Percentiles rank a stretch among this genome's conserved stretches.
Evolutionary conservation across 1,284 basidiomycete species (phyloP).

Genomic region (Ustilago loliicola): DNA sequence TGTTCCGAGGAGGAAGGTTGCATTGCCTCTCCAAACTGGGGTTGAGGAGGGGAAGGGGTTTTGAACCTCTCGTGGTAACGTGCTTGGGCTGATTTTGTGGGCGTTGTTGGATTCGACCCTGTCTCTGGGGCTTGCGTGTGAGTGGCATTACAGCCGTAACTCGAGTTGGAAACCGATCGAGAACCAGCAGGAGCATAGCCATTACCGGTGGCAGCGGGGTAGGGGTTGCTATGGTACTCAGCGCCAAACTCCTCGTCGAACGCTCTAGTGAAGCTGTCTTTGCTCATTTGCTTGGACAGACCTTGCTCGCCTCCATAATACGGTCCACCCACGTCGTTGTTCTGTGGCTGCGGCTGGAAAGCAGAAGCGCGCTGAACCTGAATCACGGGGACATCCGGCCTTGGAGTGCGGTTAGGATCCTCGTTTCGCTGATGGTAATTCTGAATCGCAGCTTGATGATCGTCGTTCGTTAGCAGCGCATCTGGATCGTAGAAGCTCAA

Average conservation of each 20-base stretch:
- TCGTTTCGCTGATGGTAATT: constrained; percentile 9
- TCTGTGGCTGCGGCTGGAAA: background rate
- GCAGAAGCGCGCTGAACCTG: constrained; percentile 23
- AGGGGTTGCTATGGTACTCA: constrained; percentile 28
- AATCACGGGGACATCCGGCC: constrained; percentile 33
- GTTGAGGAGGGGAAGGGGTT: constrained; percentile 20
- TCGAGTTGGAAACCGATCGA: constrained; percentile 24
- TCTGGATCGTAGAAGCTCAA: constrained; percentile 58
- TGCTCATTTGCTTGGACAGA: constrained; percentile 35
- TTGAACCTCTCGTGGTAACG: constrained; percentile 50
- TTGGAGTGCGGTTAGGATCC: constrained; percentile 19
- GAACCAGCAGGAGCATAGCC: constrained; percentile 31
- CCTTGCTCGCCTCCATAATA: background rate
- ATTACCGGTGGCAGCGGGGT: constrained; percentile 31
- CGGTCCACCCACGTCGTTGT: background rate
- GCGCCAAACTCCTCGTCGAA: constrained; percentile 54
- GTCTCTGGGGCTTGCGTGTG: constrained; percentile 11
- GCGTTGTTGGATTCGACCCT: constrained; percentile 15
- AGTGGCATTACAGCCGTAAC: constrained; percentile 24
- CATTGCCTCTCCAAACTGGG: constrained; percentile 3
- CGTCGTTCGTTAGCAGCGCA: constrained; percentile 22
- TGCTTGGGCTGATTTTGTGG: constrained; percentile 25
- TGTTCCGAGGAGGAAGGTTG: constrained; percentile 12
- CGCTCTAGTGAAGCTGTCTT: constrained; percentile 45
- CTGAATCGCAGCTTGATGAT: constrained; percentile 5